Evolutionary conservation across 345 rosid species (phyloP), one percentile per base, ranked within the genome.

Genomic region (Gynandropsis gynandra): DNA sequence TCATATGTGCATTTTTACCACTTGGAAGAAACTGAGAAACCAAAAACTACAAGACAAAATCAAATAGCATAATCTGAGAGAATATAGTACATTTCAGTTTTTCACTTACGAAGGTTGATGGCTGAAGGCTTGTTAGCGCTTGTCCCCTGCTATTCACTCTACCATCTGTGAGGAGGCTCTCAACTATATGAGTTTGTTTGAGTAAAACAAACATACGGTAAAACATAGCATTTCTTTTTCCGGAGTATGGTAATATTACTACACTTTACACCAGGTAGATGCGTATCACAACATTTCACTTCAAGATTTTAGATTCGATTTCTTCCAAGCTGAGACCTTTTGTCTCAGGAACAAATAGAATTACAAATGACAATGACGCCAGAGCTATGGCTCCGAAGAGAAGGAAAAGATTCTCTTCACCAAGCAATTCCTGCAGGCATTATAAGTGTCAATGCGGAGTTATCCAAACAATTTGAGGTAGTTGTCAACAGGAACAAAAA

Each of bases 261-360:
- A 5, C 1, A 20, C 8, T 24, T 20, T 20, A 37, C 37, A 7
- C 17, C 24, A 45, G 38, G 29, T 39, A 58, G 4, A 52, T 34
- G 52, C 20, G 12, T 47, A 20, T 32, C 46, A 50, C 40, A 59
- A 47, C 65, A 16, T 54, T 55, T 82, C 80, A 90, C 72, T 82
- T 79, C 66, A 77, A 77, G 71, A 87, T 65, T 70, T 80, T 82
- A 18, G 96, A 79, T 64, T 90, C 95, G 29, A 84, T 90, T 52
- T 87, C 95, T 72, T 90, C 98, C 82, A 87, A 77, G 71, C 96
- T 87, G 73, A 90, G 66, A 39, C 98, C 95, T 76, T 90, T 90
- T 33, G 98, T 87, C 80, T 90, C 98, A 14, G 98, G 98, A 64
- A 90, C 93, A 27, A 58, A 9, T 34, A 72, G 38, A 15, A 76